A percentile compares a stretch with the other conserved stretches of the same genome.
phyloP scores from a whole-genome alignment of 495 filamentous ascomycete species.

The Podospora tetraspora region DNA sequence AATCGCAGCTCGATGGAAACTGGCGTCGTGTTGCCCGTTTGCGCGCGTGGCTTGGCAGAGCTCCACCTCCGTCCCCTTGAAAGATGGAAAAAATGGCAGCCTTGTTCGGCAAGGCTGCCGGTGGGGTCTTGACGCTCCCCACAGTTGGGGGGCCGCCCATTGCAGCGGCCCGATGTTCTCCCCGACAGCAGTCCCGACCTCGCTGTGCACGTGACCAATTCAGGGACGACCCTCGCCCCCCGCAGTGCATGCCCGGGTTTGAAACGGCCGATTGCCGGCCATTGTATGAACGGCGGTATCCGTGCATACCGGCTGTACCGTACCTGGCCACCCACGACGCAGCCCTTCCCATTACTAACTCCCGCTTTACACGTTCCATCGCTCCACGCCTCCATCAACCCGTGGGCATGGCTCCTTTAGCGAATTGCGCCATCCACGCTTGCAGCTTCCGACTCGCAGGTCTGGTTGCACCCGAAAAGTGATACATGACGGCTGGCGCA shows the following conservation, averaged over 20 bases:
- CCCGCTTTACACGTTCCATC: slow-evolving; percentile 1
- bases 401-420: slow-evolving; percentile 5
- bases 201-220: neutral
- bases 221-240: slow-evolving; percentile 2
- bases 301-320: too few relatives aligned
- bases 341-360: slow-evolving; percentile 7
- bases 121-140: slow-evolving; percentile 6
- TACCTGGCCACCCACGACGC: neutral
- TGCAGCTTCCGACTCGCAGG: slow-evolving; percentile 14
- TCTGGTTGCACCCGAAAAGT: neutral
- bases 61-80: neutral
- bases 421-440: slow-evolving; percentile 34
- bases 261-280: slow-evolving; percentile 27
- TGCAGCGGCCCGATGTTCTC: neutral
- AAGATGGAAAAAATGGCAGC: slow-evolving; percentile 10
- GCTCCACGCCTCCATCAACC: neutral
- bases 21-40: slow-evolving; percentile 20
- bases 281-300: neutral
- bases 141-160: neutral
- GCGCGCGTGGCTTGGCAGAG: slow-evolving; percentile 6
- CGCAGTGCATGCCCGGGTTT: neutral
- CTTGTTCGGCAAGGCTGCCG: slow-evolving; percentile 20
- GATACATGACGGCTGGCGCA: neutral
- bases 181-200: neutral
- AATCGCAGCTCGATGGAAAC: slow-evolving; percentile 10